phyloP scores from a whole-genome alignment of 495 filamentous ascomycete genomes.

The Penicillium pancosmium region DNA sequence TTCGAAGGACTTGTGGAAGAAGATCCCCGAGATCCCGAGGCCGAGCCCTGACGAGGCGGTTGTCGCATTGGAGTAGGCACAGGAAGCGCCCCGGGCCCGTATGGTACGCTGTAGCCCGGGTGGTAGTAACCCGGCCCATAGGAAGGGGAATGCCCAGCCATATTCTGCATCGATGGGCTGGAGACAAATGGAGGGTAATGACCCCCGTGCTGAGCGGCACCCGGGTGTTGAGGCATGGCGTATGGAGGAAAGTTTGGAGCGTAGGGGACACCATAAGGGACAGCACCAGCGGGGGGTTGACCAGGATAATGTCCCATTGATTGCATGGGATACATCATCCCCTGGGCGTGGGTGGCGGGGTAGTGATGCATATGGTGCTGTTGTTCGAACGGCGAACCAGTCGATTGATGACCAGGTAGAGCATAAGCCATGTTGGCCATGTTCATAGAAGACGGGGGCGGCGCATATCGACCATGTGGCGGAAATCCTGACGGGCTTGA shows the following conservation, averaged over 20 bases:
- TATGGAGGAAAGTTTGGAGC: constrained; percentile 35
- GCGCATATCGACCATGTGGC: constrained; percentile 30
- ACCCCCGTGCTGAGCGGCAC: constrained; percentile 28
- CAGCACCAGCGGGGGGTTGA: constrained; percentile 24
- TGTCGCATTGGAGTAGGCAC: constrained; percentile 13
- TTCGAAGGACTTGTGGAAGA: constrained; percentile 4
- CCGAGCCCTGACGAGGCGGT: constrained; percentile 6
- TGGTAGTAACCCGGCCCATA: constrained; percentile 36
- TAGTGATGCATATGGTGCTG: constrained; percentile 38
- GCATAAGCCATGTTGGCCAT: constrained; percentile 51
- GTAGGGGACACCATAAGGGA: constrained; percentile 36
- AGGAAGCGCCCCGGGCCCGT: constrained; percentile 20
- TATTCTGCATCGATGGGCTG: constrained; percentile 21
- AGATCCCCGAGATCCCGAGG: constrained; percentile 1
- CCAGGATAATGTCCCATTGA: constrained; percentile 39
- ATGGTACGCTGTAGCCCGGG: constrained; percentile 23
- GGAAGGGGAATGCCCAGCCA: constrained; percentile 26
- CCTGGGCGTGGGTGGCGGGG: constrained; percentile 27
- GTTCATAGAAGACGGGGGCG: constrained; percentile 38
- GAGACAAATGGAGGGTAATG: constrained; percentile 34
- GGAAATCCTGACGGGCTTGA: constrained; percentile 24
- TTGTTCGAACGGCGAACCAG: constrained; percentile 34
- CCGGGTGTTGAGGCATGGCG: constrained; percentile 29
- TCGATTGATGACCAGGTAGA: constrained; percentile 43
- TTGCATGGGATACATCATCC: constrained; percentile 42